Base-by-base conservation (phyloP, 306 rosid genomes). In the Hippophae gyantsensis region DNA sequence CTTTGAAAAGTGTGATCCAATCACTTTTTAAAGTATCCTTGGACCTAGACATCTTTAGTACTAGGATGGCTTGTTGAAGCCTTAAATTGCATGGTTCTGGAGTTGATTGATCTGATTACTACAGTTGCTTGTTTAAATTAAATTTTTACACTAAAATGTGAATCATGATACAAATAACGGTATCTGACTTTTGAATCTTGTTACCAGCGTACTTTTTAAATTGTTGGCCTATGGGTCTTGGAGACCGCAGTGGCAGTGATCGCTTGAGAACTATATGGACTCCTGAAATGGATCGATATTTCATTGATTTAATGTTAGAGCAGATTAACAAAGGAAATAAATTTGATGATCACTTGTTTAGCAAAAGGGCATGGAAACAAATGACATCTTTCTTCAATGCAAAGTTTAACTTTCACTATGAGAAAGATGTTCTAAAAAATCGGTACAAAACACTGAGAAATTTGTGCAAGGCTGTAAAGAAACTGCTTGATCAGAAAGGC, bases 201-300 rank as follows among this genome's bases (percentile, higher is more conserved):
- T 25, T 44, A 13, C 51, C 59, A 57, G 49, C 25, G 42, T 67
- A 62, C 10, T 14, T 12, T 57, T 6, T 10, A n/a, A 48, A 48
- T 71, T 58, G 49, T 69, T 65, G 71, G 54, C 62, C 46, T 18
- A 81, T 85, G 86, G 78, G 75, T 42, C 40, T 73, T 32, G 57
- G 72, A 53, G 73, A 71, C 42, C 79, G 60, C 45, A 63, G 59
- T 67, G 72, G 74, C 46, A 72, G 57, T 7, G 84, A 81, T 56
- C 88, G 85, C 46, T 73, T 81, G 44, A 79, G 92, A 65, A 87
- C 95, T 7, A 77, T 81, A 57, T 87, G 95, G 95, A 84, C 86
- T 23, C 83, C 86, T 11, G 92, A 81, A 65, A 87, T 87, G 92
- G 89, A 84, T 76, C 76, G 80, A 2, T 82, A 73, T 74, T 87